Evolutionary conservation across 345 rosid genomes (phyloP).

Genomic region (Salix arbutifolia): DNA sequence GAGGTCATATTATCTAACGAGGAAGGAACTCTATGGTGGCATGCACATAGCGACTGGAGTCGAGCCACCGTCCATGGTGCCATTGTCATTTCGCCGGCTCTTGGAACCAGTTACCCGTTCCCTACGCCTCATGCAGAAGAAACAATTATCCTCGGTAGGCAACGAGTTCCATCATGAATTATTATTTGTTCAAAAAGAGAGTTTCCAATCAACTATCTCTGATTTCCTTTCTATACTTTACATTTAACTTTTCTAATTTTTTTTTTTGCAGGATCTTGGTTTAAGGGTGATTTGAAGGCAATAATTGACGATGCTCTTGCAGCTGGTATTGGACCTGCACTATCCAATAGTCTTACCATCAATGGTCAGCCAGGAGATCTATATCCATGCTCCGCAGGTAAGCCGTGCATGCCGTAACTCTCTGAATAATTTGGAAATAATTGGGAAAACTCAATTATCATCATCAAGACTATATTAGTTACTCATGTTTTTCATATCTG

Average conservation of each 20-base stretch:
- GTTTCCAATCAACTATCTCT: too few species aligned
- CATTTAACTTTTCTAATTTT: too few species aligned
- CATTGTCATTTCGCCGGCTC: conserved; percentile 10
- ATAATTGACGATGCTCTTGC: conserved; percentile 14
- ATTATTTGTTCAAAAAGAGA: too few species aligned
- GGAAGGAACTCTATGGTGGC: conserved; percentile 95
- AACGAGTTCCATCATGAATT: not conserved
- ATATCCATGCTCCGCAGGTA: conserved; percentile 27
- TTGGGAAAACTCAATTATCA: not conserved
- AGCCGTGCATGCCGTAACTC: not conserved
- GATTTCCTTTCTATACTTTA: too few species aligned
- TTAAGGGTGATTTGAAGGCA: conserved; percentile 27
- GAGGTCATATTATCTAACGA: conserved; percentile 45
- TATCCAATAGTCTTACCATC: conserved; percentile 33
- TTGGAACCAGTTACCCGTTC: conserved; percentile 8
- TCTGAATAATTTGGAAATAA: not conserved
- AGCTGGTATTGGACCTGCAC: conserved; percentile 38
- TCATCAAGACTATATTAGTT: too few species aligned
- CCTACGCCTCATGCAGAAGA: conserved; percentile 1
- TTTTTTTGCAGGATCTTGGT: conserved; percentile 30
- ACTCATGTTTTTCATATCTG: too few species aligned
- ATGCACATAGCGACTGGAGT: conserved; percentile 80
- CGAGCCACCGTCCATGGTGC: conserved; percentile 92
- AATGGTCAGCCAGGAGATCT: conserved; percentile 41
- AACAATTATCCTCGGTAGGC: conserved; percentile 13